Evolutionary conservation across 2,329 filamentous ascomycete species (phyloP), one percentile per base, ranked within the genome.

Genomic region (Colletotrichum sp.): DNA sequence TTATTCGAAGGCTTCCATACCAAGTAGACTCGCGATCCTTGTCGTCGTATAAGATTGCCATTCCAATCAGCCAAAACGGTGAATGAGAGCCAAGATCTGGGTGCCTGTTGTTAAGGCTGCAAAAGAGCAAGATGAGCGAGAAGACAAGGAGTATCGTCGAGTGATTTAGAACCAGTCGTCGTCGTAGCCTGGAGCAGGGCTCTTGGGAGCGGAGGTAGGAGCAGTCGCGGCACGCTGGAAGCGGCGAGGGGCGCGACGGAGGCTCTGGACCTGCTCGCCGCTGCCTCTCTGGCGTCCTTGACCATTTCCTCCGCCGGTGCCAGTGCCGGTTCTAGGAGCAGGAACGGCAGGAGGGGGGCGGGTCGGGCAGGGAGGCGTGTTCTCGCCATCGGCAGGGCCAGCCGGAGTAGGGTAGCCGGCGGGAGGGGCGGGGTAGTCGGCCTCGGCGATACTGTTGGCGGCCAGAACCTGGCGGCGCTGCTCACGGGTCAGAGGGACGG

Each of bases 201-300:
- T 76, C 39, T 62, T 63, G 52, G 69, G 55, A 15, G 70, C 70
- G 7, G 73, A 9, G n/a, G n/a, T 52, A 36, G 74, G 70, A 2
- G 74, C 74, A 7, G 71, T 74, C 18, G 71, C 74, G 15, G 74
- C 74, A 49, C 65, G 74, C 49, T 64, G 70, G 64, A 74, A 69
- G 36, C 74, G 74, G 4, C 74, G 74, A 24, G 65, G 74, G 34
- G 57, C 68, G 12, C 60, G 60, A 36, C 74, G 74, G n/a, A 74
- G 65, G 36, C 70, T 74, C 70, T 73, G 26, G 9, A 59, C 30
- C 16, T 52, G 36, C 44, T 52, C 44, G 10, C 10, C n/a, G 44
- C n/a, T 52, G 0, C 44, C n/a, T 52, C 44, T 52, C 44, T 52
- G 44, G 34, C 44, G 24, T 12, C 18, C 44, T 6, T 36, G 26